A percentile compares a stretch with the other conserved stretches of the same genome.
Evolutionary conservation across 2,329 filamentous ascomycete species (phyloP).

Genomic region (Ophioceras dolichostomum): DNA sequence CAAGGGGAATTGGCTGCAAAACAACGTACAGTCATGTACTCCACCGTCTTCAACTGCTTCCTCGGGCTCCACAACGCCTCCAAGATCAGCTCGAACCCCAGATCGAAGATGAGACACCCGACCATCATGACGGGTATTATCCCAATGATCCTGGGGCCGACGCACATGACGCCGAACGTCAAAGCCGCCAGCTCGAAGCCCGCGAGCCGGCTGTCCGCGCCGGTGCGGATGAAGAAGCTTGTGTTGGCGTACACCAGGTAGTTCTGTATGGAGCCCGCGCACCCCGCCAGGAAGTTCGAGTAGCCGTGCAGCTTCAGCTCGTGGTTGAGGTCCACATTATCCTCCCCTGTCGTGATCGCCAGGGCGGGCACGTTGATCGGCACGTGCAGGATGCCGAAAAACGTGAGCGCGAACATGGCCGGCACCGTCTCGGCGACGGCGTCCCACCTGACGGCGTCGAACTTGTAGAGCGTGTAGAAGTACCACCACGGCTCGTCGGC

Average conservation of each 20-base stretch:
- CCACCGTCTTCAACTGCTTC: constrained; percentile 73
- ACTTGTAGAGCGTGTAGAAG: constrained; percentile 90
- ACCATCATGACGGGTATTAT: constrained; percentile 97
- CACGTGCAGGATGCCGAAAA: constrained; percentile 94
- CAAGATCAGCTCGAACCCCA: constrained; percentile 82
- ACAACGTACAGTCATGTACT: constrained; percentile 66
- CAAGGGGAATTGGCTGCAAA: too few relatives aligned
- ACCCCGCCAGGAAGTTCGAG: constrained; percentile 83
- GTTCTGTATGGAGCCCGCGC: constrained; percentile 82
- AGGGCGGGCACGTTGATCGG: constrained; percentile 96
- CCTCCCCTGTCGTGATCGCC: constrained; percentile 80
- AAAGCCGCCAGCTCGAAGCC: constrained; percentile 72
- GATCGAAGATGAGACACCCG: constrained; percentile 83
- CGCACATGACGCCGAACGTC: constrained; percentile 71
- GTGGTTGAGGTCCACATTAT: constrained; percentile 81
- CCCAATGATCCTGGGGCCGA: constrained; percentile 79
- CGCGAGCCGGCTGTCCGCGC: constrained; percentile 75
- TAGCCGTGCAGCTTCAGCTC: constrained; percentile 88
- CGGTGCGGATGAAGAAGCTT: constrained; percentile 89
- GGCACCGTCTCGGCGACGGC: constrained; percentile 77
- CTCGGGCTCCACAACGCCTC: constrained; percentile 85
- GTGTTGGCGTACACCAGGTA: constrained; percentile 98
- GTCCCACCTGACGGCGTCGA: constrained; percentile 68
- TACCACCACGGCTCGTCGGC: constrained; percentile 90
- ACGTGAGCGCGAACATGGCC: constrained; percentile 92